phyloP scores from a whole-genome alignment of 257 asterid species.

The Fraxinus pennsylvanica region DNA sequence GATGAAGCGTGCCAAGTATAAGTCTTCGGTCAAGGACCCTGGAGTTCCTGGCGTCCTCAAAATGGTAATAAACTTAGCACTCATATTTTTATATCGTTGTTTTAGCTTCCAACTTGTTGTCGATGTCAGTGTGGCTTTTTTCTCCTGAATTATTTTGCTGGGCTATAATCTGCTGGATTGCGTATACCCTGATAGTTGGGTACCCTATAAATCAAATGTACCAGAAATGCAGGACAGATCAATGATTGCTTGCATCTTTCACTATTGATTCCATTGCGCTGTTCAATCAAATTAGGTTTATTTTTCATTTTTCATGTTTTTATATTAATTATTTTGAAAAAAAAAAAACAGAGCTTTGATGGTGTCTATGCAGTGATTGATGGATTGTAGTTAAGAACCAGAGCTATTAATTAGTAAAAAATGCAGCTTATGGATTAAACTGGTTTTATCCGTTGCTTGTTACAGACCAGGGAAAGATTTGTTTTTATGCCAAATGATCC shows the following conservation, averaged over 20 bases:
- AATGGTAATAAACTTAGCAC: constrained; percentile 47
- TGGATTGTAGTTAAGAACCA: constrained; percentile 3
- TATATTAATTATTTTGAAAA: neutral
- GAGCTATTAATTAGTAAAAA: neutral
- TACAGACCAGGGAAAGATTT: constrained; percentile 66
- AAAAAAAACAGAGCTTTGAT: neutral
- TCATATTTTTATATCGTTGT: neutral
- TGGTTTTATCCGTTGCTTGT: constrained; percentile 17
- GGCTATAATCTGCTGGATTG: neutral
- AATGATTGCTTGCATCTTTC: neutral
- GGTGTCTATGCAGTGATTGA: neutral
- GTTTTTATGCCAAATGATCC: constrained; percentile 70
- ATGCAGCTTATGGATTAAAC: constrained; percentile 2
- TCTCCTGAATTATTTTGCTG: neutral
- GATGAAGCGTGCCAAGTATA: constrained; percentile 74
- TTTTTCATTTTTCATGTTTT: constrained; percentile 10
- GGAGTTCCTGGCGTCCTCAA: constrained; percentile 77
- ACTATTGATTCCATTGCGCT: neutral
- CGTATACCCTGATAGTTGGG: constrained; percentile 12
- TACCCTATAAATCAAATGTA: constrained; percentile 2
- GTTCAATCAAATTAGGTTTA: constrained; percentile 7
- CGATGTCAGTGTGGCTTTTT: constrained; percentile 10
- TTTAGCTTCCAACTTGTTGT: constrained; percentile 14
- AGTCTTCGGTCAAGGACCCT: constrained; percentile 64
- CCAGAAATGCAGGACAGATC: neutral